These are phyloP conservation scores for Bromus sterilis DNA, from an alignment of 176 grass and related monocot genomes.

Conservation along the genomic window DNA sequence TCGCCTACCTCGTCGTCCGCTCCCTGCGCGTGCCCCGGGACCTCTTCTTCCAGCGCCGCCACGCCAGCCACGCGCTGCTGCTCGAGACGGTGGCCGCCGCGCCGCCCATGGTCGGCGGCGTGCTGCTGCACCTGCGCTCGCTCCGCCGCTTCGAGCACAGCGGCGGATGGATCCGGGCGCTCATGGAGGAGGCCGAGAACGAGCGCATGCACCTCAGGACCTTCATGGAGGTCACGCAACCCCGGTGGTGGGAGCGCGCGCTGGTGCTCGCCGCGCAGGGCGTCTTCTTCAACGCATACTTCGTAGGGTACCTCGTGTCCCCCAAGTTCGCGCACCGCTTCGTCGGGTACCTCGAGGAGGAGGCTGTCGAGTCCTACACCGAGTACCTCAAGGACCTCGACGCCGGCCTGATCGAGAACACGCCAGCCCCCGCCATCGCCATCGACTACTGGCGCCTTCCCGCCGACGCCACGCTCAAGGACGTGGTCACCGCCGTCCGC, in stretches of 20 bases:
- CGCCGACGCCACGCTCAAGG: conserved; percentile 40
- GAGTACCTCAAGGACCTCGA: conserved; percentile 79
- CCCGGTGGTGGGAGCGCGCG: conserved; percentile 69
- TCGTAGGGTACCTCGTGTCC: conserved; percentile 63
- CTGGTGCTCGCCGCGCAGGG: conserved; percentile 78
- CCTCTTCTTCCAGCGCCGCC: conserved; percentile 72
- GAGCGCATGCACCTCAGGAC: conserved; percentile 98
- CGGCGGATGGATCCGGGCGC: conserved; percentile 68
- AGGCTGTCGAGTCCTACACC: conserved; percentile 79
- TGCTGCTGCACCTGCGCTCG: conserved; percentile 86
- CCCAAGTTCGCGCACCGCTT: conserved; percentile 90
- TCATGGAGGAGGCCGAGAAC: conserved; percentile 89
- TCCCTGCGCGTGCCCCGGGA: too few species aligned
- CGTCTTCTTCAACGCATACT: conserved; percentile 88
- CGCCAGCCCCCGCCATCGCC: conserved; percentile 70
- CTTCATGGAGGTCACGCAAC: conserved; percentile 65
- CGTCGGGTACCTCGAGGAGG: conserved; percentile 80
- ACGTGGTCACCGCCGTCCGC: conserved; percentile 51
- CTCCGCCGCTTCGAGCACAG: conserved; percentile 85
- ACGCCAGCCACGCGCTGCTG: conserved; percentile 69
- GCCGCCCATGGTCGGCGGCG: conserved; percentile 75
- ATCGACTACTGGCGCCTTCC: conserved; percentile 84
- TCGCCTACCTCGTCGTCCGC: too few species aligned
- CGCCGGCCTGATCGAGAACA: conserved; percentile 52
- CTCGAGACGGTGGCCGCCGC: conserved; percentile 81